Conservation (phyloP, 306 rosid genomes). For the Trifolium subterraneum region DNA sequence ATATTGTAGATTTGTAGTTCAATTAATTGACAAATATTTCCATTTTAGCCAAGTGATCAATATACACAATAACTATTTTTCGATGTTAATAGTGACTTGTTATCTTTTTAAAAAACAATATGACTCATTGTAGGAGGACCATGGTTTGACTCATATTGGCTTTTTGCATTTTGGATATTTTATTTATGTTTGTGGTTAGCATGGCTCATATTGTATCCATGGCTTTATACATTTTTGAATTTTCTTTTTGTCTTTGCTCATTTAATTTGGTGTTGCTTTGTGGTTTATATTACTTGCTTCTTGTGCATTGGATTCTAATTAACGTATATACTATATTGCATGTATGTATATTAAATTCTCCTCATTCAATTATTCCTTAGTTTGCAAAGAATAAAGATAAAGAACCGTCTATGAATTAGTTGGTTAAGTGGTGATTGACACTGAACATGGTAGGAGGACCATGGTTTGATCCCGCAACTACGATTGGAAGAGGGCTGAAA, state of each 20-base stretch:
- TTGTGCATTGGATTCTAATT: constrained; percentile 23
- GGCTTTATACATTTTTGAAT: background rate
- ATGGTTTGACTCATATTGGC: too few relatives aligned
- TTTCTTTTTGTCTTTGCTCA: background rate
- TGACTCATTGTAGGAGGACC: too few relatives aligned
- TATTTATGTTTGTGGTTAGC: background rate
- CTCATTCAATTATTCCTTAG: background rate
- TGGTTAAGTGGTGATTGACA: too few relatives aligned
- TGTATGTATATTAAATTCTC: background rate
- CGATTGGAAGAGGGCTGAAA: too few relatives aligned
- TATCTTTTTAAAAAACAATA: too few relatives aligned
- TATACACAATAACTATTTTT: background rate
- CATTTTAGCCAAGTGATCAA: background rate
- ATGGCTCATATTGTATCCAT: background rate
- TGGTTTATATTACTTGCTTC: background rate
- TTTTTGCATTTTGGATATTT: background rate
- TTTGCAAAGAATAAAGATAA: background rate
- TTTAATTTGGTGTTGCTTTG: background rate
- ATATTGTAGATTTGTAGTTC: too few relatives aligned
- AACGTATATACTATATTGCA: background rate
- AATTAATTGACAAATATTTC: background rate
- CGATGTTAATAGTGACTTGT: too few relatives aligned
- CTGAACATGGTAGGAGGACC: too few relatives aligned
- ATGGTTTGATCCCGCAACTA: too few relatives aligned
- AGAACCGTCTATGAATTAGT: too few relatives aligned